These are phyloP conservation scores for Spizellomyces sp. DNA, from an alignment of 192 early-diverging fungal genomes.

Conservation along the genomic window DNA sequence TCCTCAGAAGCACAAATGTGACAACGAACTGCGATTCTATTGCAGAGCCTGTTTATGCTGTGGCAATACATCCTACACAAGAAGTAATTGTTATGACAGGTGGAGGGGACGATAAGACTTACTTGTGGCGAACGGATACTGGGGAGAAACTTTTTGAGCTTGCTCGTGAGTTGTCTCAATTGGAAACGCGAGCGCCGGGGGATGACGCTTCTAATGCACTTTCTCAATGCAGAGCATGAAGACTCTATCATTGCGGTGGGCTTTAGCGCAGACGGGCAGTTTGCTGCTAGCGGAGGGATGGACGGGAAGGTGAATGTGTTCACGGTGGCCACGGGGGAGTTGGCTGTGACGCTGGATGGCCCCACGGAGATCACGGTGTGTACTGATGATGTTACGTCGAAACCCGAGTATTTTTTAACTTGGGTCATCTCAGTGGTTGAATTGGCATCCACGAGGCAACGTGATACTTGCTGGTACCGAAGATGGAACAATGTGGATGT, in stretches of 20 bases:
- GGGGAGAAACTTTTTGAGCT: conserved; percentile 76
- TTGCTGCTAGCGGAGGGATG: conserved; percentile 92
- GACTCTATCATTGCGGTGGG: conserved; percentile 85
- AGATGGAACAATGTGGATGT: conserved; percentile 97
- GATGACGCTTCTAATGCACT: neutral
- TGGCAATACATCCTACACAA: conserved; percentile 78
- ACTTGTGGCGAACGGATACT: conserved; percentile 83
- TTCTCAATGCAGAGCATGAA: conserved; percentile 54
- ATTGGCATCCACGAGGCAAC: conserved; percentile 95
- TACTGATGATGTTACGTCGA: conserved; percentile 15
- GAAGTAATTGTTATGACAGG: conserved; percentile 74
- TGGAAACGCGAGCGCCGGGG: neutral
- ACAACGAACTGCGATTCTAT: neutral
- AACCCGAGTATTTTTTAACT: neutral
- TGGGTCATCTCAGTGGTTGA: conserved; percentile 68
- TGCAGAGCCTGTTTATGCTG: conserved; percentile 82
- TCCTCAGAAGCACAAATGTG: neutral
- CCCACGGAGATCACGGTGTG: conserved; percentile 85
- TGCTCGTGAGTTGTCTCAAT: conserved; percentile 46
- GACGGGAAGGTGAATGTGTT: conserved; percentile 87
- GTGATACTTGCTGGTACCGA: conserved; percentile 85
- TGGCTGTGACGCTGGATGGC: conserved; percentile 76
- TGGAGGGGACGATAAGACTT: conserved; percentile 91
- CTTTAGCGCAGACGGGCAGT: conserved; percentile 83
- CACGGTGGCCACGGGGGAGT: conserved; percentile 60